These are phyloP conservation scores for Diplodia seriata DNA, from an alignment of 2,329 filamentous ascomycete genomes.

Conservation along the genomic window DNA sequence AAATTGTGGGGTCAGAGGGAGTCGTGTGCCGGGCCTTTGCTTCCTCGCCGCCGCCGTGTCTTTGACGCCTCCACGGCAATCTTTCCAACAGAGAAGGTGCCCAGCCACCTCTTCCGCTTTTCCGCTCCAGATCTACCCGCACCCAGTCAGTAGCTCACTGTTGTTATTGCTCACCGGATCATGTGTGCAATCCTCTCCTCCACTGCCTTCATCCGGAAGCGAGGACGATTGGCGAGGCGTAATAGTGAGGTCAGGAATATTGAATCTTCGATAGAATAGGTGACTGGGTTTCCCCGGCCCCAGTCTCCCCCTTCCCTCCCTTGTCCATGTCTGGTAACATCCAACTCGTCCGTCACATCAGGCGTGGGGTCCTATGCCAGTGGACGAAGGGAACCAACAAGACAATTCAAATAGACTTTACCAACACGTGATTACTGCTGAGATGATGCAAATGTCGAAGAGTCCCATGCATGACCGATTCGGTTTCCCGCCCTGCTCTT, in stretches of 20 bases:
- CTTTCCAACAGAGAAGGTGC: conserved; percentile 13
- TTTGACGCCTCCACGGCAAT: conserved; percentile 20
- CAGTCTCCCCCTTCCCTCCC: neutral
- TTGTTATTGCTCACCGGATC: neutral
- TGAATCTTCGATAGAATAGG: neutral
- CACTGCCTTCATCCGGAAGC: neutral
- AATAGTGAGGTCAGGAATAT: conserved; percentile 1
- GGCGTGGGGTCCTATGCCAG: neutral
- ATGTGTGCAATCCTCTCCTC: neutral
- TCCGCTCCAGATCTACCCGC: neutral
- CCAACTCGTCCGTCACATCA: neutral
- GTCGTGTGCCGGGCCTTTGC: neutral
- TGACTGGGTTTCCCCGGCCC: neutral
- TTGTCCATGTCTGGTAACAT: no score
- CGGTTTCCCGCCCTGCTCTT: neutral
- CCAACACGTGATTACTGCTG: neutral
- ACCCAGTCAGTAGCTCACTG: neutral
- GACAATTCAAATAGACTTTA: neutral
- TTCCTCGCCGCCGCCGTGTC: neutral
- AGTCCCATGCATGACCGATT: neutral
- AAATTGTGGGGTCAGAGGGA: conserved; percentile 15
- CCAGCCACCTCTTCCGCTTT: neutral
- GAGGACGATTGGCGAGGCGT: neutral
- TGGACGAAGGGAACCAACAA: neutral
- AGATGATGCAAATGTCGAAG: neutral